These are phyloP conservation scores for Blastobotrys elegans DNA, from an alignment of 1,139 yeast genomes.

Conservation along the genomic window DNA sequence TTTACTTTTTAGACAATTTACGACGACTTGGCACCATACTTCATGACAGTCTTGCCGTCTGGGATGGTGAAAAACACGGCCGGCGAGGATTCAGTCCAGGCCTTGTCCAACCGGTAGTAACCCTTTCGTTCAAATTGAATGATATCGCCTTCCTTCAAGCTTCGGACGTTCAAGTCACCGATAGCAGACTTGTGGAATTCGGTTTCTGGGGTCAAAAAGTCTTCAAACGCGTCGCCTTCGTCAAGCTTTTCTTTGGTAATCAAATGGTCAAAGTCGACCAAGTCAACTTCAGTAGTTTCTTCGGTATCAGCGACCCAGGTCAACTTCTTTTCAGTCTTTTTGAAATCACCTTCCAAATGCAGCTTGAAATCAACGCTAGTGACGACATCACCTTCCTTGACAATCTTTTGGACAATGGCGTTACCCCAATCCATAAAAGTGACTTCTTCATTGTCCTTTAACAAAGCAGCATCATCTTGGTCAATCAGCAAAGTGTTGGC, in stretches of 20 bases:
- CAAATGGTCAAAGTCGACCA: constrained; percentile 91
- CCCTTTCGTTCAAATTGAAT: constrained; percentile 98
- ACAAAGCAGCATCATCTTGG: constrained; percentile 79
- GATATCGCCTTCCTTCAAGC: constrained; percentile 77
- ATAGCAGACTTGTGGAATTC: constrained; percentile 75
- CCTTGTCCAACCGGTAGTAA: constrained; percentile 77
- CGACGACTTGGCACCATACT: constrained; percentile 62
- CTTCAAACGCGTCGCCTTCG: constrained; percentile 91
- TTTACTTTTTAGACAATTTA: not conserved
- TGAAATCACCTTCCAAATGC: constrained; percentile 95
- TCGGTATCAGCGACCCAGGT: constrained; percentile 89
- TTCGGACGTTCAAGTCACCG: constrained; percentile 75
- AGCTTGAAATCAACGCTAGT: constrained; percentile 69
- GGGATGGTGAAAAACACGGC: constrained; percentile 91
- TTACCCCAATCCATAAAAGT: constrained; percentile 99
- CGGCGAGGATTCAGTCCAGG: constrained; percentile 48
- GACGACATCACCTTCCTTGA: constrained; percentile 51
- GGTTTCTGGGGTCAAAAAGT: constrained; percentile 83
- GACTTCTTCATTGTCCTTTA: constrained; percentile 71
- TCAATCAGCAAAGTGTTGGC: constrained; percentile 66
- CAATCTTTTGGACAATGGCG: constrained; percentile 69
- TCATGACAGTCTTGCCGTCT: constrained; percentile 87
- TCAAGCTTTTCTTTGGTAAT: constrained; percentile 94
- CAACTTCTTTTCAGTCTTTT: constrained; percentile 89
- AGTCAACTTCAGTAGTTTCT: constrained; percentile 64